Evolutionary conservation across 2,329 filamentous ascomycete genomes (phyloP).

Genomic region (Lachnellula occidentalis): DNA sequence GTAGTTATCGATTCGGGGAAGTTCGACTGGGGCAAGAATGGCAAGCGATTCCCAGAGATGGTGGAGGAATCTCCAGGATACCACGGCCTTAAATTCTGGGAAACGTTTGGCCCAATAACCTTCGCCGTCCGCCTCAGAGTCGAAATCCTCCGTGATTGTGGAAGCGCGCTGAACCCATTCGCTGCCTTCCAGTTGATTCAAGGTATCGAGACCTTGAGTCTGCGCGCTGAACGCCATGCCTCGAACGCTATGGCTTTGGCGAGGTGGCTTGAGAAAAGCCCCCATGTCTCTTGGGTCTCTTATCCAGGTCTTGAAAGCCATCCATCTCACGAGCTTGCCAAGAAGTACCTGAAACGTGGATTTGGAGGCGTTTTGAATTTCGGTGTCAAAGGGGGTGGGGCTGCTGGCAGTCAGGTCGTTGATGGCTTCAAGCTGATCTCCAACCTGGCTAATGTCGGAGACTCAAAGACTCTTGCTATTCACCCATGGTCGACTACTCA

Average conservation of each 20-base stretch:
- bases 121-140: conserved; percentile 84
- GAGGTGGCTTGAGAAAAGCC: conserved; percentile 74
- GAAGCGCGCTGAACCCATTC: conserved; percentile 79
- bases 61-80: conserved; percentile 83
- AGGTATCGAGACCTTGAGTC: conserved; percentile 81
- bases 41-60: conserved; percentile 84
- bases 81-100: conserved; percentile 91
- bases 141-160: conserved; percentile 84
- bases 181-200: conserved; percentile 87
- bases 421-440: conserved; percentile 94
- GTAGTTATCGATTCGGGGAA: conserved; percentile 83
- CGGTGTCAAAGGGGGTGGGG: conserved; percentile 82
- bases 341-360: conserved; percentile 79
- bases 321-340: conserved; percentile 70
- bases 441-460: conserved; percentile 93
- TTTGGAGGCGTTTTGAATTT: conserved; percentile 91
- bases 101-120: conserved; percentile 77
- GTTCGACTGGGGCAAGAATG: conserved; percentile 88
- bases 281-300: conserved; percentile 85
- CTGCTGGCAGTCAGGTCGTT: conserved; percentile 81
- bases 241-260: conserved; percentile 77
- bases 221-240: conserved; percentile 82
- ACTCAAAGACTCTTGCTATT: conserved; percentile 91
- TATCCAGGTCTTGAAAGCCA: conserved; percentile 87
- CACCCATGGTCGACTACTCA: conserved; percentile 96